Evolutionary conservation across 306 rosid genomes (phyloP).

Genomic region (Betula pendula): DNA sequence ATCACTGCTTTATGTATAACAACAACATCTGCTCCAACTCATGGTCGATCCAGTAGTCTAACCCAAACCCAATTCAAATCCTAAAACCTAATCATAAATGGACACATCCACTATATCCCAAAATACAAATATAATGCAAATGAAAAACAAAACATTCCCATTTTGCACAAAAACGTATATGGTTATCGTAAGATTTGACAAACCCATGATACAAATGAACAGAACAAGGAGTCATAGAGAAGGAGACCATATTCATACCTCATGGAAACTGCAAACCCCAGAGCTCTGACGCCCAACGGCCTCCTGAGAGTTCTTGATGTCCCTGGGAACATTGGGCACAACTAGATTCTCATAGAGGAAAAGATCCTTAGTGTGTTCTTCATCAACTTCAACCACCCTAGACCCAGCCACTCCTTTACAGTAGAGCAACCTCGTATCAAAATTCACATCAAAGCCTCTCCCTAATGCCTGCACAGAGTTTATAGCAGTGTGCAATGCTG

Average conservation of each 20-base stretch:
- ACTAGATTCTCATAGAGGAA: conserved; percentile 59
- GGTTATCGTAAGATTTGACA: not conserved
- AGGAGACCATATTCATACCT: conserved; percentile 38
- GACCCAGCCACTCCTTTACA: conserved; percentile 84
- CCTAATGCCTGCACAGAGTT: conserved; percentile 86
- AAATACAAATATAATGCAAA: not conserved
- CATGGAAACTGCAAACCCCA: conserved; percentile 68
- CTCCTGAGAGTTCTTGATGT: conserved; percentile 51
- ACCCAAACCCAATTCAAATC: not conserved
- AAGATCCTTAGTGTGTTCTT: conserved; percentile 59
- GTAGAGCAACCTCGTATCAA: conserved; percentile 86
- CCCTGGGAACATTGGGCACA: conserved; percentile 70
- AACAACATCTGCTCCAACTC: not conserved
- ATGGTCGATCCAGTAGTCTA: not conserved
- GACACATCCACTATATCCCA: not conserved
- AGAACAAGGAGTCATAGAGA: not conserved
- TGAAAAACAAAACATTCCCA: not conserved
- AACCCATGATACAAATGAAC: not conserved
- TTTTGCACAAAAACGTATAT: not conserved
- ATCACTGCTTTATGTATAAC: not conserved
- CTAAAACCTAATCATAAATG: not conserved
- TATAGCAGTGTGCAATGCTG: conserved; percentile 85
- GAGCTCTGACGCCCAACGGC: conserved; percentile 55
- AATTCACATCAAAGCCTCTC: conserved; percentile 90
- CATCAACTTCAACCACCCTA: conserved; percentile 64